Conservation (phyloP, 805 yeast species). For the Barnettozyma vustinii region DNA sequence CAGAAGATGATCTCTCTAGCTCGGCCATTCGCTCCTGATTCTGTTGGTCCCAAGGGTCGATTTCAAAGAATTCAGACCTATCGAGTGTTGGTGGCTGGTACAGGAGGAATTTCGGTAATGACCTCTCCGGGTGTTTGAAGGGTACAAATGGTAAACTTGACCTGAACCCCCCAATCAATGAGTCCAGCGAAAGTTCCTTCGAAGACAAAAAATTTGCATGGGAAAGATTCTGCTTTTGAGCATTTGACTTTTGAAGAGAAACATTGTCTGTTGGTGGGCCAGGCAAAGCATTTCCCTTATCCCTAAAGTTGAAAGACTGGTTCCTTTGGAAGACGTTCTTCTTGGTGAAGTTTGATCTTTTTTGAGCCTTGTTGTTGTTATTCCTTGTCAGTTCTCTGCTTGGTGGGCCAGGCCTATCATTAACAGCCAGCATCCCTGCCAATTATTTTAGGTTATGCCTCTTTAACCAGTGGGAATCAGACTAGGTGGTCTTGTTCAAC, state of each 20-base stretch:
- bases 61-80: constrained; percentile 21
- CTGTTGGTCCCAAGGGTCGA: constrained; percentile 65
- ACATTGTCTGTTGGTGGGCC: not conserved
- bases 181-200: constrained; percentile 13
- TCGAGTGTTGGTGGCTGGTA: constrained; percentile 32
- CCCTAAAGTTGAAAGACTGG: constrained; percentile 8
- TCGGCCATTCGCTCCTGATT: constrained; percentile 60
- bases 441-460: not conserved
- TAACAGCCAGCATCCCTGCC: not conserved
- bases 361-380: not conserved
- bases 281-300: not conserved
- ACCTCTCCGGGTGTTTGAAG: constrained; percentile 18
- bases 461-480: not conserved
- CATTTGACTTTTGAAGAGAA: not conserved
- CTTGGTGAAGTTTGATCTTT: constrained; percentile 10
- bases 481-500: not conserved
- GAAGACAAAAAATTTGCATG: not conserved
- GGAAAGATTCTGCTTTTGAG: not conserved
- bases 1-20: constrained; percentile 47
- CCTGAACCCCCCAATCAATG: constrained; percentile 22
- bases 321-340: constrained; percentile 18
- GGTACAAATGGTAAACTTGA: constrained; percentile 5
- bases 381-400: not conserved
- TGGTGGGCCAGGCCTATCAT: not conserved
- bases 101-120: constrained; percentile 31